Base-by-base conservation (phyloP, 495 filamentous ascomycete species). In the Wilcoxina mikolae region DNA sequence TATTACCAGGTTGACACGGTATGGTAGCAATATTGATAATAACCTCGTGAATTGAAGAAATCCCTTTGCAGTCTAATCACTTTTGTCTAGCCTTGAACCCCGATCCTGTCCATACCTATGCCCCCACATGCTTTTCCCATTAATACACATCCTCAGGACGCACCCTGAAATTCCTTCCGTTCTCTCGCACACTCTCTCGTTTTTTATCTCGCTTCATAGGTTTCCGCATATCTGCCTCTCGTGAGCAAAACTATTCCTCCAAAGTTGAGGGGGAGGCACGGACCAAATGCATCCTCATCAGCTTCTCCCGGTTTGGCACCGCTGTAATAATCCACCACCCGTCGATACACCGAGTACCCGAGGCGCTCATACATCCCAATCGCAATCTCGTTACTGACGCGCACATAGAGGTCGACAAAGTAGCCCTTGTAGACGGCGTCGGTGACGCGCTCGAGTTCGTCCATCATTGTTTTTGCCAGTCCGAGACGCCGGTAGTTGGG, bases 331-430 rank as follows among this genome's bases (percentile, higher is more conserved):
- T 81, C 82, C 49, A 87, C 76, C 20, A 98, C 90, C 2, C 83
- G 77, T 17, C 91, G 76, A 72, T 84, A 98, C 59, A 95, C 80
- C 51, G 78, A 85, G 65, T 76, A 94, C 66, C 91, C 91, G 79
- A 96, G 83, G 49, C 80, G 81, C 66, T 81, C 81, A 65, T 98
- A 98, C 71, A 98, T 82, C 47, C 75, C 74, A 52, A 93, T 82
- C 4, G 90, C 91, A 48, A 85, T 80, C 67, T 82, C 73, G 66
- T 98, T 98, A 53, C 84, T 85, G 51, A 81, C 82, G 24, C 91
- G 75, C 11, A 96, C 91, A 65, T 91, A 98, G 20, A 98, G 69
- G 67, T 98, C 91, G 29, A 96, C 84, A 64, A 98, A 98, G 84
- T 87, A 95, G 29, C 87, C 84, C 44, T 89, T 69, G 57, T 83